Percentiles rank a stretch among this genome's conserved stretches.
Conservation (phyloP, 2,329 filamentous ascomycete genomes). For the Arthrobotrys entomopaga region DNA sequence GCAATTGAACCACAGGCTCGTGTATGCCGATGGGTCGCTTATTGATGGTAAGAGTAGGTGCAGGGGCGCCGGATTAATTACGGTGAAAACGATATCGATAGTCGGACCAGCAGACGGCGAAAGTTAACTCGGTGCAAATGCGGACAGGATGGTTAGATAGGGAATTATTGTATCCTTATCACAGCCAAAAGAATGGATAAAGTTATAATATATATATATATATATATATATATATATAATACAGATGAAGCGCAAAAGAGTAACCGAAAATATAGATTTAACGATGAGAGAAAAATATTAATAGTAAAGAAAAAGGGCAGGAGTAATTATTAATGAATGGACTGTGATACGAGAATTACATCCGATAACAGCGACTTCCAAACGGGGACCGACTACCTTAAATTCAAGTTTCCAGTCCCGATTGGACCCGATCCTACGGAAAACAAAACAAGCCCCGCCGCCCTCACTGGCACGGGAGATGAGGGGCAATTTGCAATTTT, state of each 20-base stretch:
- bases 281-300: slow-evolving; percentile 1
- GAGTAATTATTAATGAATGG: slow-evolving; percentile 6
- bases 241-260: slow-evolving; percentile 13
- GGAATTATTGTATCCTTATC: slow-evolving; percentile 23
- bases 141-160: slow-evolving; percentile 40
- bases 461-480: slow-evolving; percentile 31
- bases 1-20: slow-evolving; percentile 23
- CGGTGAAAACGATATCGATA: slow-evolving; percentile 7
- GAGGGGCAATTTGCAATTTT: slow-evolving; percentile 37
- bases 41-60: neutral
- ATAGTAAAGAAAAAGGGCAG: slow-evolving; percentile 15
- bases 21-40: neutral
- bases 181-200: slow-evolving; percentile 1
- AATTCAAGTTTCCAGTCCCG: slow-evolving; percentile 27
- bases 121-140: too few species aligned
- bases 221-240: slow-evolving; percentile 16
- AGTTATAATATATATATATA: slow-evolving; percentile 8
- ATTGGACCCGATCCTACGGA: slow-evolving; percentile 46
- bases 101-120: slow-evolving; percentile 26
- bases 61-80: neutral
- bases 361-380: slow-evolving; percentile 5
- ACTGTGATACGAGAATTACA: slow-evolving; percentile 9
- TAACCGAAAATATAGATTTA: neutral
- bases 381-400: slow-evolving; percentile 28
- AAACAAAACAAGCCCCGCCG: slow-evolving; percentile 34